These are phyloP conservation scores for Apiospora pterosperma DNA, from an alignment of 2,329 filamentous ascomycete genomes.

Conservation along the genomic window DNA sequence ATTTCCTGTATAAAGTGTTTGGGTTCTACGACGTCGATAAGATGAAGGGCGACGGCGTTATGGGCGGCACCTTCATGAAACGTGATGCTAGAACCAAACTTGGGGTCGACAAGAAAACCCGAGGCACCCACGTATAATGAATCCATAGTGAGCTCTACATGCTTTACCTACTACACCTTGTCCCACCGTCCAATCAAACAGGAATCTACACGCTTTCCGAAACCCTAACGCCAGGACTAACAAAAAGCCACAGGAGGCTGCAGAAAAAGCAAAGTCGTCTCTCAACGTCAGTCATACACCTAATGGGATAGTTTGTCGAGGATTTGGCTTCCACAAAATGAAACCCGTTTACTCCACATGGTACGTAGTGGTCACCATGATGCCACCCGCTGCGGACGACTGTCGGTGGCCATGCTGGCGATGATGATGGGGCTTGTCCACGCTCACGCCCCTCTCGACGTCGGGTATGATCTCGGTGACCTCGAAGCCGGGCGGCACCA, in stretches of 20 bases:
- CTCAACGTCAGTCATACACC: background rate
- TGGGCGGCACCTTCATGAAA: background rate
- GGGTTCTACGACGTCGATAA: slow-evolving; percentile 19
- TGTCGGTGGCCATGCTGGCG: background rate
- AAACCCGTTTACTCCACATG: background rate
- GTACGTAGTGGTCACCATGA: slow-evolving; percentile 8
- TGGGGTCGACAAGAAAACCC: no score
- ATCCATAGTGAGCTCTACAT: background rate
- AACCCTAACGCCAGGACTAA: background rate
- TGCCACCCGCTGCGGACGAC: background rate
- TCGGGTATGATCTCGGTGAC: background rate
- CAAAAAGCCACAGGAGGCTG: background rate
- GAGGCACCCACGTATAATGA: no score
- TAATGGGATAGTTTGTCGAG: no score
- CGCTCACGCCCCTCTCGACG: background rate
- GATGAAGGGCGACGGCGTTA: background rate
- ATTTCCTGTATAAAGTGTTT: slow-evolving; percentile 30
- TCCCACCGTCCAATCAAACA: no score
- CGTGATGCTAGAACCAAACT: background rate
- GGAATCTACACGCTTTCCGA: background rate
- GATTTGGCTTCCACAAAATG: background rate
- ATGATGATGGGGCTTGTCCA: background rate
- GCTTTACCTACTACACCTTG: no score
- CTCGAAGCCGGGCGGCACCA: background rate
- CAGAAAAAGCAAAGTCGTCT: background rate